Base-by-base conservation (phyloP, 108 stramenopile species). In the Skeletonema potamos region DNA sequence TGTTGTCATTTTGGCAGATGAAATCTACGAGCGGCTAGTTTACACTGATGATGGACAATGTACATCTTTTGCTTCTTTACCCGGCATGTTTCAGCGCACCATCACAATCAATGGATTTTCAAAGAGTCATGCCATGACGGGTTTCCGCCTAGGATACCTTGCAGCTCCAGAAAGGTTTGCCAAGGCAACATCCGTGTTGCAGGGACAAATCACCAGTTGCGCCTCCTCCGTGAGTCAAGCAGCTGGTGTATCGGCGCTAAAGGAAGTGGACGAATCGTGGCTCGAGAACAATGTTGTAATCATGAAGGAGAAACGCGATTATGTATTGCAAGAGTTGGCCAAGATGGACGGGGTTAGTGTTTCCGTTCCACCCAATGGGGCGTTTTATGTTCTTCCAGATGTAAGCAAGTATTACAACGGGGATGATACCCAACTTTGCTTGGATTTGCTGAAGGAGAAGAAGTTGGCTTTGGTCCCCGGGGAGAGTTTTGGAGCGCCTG, bases 71-170 rank as follows among this genome's bases (percentile, higher is more conserved):
- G 97, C 97, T 7, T 68, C 83, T 3, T 58, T 96, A 9, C 86
- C 89, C 8, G 82, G 82, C 58, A 92, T 97, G 95, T 92, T 79
- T 64, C 64, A 78, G 18, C 83, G 98, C 15, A 98, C 95, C 57
- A 79, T 98, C 69, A 92, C 93, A 29, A 70, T 97, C 24, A 99
- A 99, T 70, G 98, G 98, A 3, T 98, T 97, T 66, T 88, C 87
- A 62, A 99, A 99, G 84, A 86, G 95, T 8, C 90, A 97, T 71
- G 96, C 97, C 71, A 99, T 99, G 98, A 99, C 98, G 12, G 98
- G 98, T 22, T 88, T 94, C 54, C 78, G 98, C 41, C 70, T 99
- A 34, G 97, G 96, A 22, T 97, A 99, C 64, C 58, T 96, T 56
- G 96, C 95, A 8, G 92, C 94, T 11, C 89, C 92, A 0, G 61